These are phyloP conservation scores for Ganoderma meredithae DNA, from an alignment of 1,284 basidiomycete species.

Conservation along the genomic window DNA sequence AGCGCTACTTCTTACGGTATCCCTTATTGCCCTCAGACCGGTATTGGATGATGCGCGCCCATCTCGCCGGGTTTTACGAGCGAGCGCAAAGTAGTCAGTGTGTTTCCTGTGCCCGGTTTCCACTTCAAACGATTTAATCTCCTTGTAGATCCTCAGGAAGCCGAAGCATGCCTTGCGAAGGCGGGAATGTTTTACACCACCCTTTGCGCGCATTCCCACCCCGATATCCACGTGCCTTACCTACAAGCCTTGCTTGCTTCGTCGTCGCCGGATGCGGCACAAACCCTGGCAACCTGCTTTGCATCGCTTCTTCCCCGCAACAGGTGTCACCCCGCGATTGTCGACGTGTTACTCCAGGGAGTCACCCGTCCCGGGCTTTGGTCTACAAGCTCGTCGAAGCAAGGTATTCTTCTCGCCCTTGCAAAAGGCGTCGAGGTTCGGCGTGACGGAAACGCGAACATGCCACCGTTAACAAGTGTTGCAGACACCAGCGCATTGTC, in stretches of 20 bases:
- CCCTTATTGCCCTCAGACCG: slow-evolving; percentile 44
- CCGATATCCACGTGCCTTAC: slow-evolving; percentile 37
- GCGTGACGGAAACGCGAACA: background rate
- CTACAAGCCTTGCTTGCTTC: slow-evolving; percentile 33
- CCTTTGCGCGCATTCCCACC: slow-evolving; percentile 21
- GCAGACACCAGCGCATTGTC: background rate
- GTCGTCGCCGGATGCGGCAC: slow-evolving; percentile 12
- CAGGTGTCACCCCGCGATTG: slow-evolving; percentile 35
- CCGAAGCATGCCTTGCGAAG: slow-evolving; percentile 26
- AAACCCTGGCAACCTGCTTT: slow-evolving; percentile 25
- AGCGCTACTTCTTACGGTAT: slow-evolving; percentile 34
- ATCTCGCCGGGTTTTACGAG: slow-evolving; percentile 35
- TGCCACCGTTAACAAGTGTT: background rate
- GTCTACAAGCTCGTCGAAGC: slow-evolving; percentile 10
- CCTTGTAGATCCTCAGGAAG: slow-evolving; percentile 18
- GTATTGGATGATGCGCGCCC: slow-evolving; percentile 52
- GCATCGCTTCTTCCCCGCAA: slow-evolving; percentile 26
- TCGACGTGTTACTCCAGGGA: slow-evolving; percentile 40
- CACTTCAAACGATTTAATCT: slow-evolving; percentile 10
- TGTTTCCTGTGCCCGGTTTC: background rate
- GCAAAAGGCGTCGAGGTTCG: slow-evolving; percentile 10
- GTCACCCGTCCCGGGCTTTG: slow-evolving; percentile 27
- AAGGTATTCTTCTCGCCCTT: slow-evolving; percentile 21
- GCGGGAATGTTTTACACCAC: slow-evolving; percentile 38
- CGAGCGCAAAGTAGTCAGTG: slow-evolving; percentile 10